Percentiles rank a stretch among this genome's conserved stretches.
Conservation (phyloP, 768 basidiomycete species). For the Naganishia antarctica region DNA sequence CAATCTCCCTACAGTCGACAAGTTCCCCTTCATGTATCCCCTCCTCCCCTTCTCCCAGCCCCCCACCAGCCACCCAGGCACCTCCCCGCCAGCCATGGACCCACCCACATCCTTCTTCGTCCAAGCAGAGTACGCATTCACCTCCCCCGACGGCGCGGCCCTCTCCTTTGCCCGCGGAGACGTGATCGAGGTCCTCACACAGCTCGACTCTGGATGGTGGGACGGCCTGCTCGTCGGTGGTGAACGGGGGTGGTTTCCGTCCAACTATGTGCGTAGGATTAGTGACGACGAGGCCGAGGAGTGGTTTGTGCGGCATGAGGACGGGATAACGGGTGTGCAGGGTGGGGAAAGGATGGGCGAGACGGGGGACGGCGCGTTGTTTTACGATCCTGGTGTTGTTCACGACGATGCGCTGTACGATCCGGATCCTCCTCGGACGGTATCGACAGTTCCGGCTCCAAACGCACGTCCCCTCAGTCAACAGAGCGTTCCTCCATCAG, state of each 20-base stretch:
- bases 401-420: too few species aligned
- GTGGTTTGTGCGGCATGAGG: conserved; percentile 55
- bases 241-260: conserved; percentile 83
- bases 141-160: conserved; percentile 78
- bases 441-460: neutral
- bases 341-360: too few species aligned
- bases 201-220: conserved; percentile 95
- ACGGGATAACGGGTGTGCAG: conserved; percentile 50
- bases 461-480: neutral
- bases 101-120: conserved; percentile 64
- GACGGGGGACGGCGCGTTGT: too few species aligned
- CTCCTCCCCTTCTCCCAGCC: neutral
- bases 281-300: conserved; percentile 69
- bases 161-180: conserved; percentile 81
- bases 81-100: neutral
- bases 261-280: conserved; percentile 81
- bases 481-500: neutral
- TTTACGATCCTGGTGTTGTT: conserved; percentile 3
- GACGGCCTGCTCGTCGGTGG: conserved; percentile 77
- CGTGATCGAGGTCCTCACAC: conserved; percentile 87
- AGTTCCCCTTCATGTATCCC: too few species aligned
- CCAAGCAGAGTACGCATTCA: conserved; percentile 75
- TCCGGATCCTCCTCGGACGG: too few species aligned
- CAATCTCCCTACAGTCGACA: too few species aligned
- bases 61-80: too few species aligned